These are phyloP conservation scores for Kentomonas sorsogonicus DNA, from an alignment of 208 protist species.

Conservation along the genomic window DNA sequence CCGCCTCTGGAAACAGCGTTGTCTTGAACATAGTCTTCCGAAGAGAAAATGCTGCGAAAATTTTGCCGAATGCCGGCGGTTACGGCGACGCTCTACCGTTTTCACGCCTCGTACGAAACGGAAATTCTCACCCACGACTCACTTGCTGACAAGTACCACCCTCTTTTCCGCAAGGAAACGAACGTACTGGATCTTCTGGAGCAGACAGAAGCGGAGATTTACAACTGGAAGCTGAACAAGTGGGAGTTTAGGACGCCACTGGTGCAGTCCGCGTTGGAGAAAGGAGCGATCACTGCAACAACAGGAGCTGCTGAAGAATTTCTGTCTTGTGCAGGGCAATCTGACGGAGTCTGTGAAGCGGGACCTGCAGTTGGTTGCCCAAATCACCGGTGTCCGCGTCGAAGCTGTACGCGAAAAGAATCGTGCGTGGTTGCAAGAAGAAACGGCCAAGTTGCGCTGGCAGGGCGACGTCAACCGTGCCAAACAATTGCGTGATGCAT, in stretches of 20 bases:
- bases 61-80: too few relatives aligned
- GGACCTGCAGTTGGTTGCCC: slow-evolving; percentile 44
- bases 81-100: too few relatives aligned
- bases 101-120: slow-evolving; percentile 48
- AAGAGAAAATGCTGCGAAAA: too few relatives aligned
- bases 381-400: slow-evolving; percentile 33
- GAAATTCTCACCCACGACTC: slow-evolving; percentile 39
- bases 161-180: neutral
- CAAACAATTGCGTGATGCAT: slow-evolving; percentile 73
- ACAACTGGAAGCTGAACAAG: slow-evolving; percentile 74
- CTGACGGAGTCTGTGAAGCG: slow-evolving; percentile 27
- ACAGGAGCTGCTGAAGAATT: slow-evolving; percentile 57
- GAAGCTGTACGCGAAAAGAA: slow-evolving; percentile 54
- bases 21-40: too few relatives aligned
- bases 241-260: slow-evolving; percentile 81
- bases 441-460: slow-evolving; percentile 72
- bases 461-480: slow-evolving; percentile 79
- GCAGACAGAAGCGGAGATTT: slow-evolving; percentile 44
- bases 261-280: slow-evolving; percentile 27
- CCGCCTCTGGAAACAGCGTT: too few relatives aligned
- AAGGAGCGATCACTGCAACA: slow-evolving; percentile 56
- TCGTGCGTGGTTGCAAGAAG: slow-evolving; percentile 72
- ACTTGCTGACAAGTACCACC: slow-evolving; percentile 23
- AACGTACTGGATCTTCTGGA: slow-evolving; percentile 46
- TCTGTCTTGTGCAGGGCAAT: slow-evolving; percentile 40